A percentile compares a stretch with the other conserved stretches of the same genome.
Evolutionary conservation across 305 asterid genomes (phyloP).

Genomic region (Rubia occidens): DNA sequence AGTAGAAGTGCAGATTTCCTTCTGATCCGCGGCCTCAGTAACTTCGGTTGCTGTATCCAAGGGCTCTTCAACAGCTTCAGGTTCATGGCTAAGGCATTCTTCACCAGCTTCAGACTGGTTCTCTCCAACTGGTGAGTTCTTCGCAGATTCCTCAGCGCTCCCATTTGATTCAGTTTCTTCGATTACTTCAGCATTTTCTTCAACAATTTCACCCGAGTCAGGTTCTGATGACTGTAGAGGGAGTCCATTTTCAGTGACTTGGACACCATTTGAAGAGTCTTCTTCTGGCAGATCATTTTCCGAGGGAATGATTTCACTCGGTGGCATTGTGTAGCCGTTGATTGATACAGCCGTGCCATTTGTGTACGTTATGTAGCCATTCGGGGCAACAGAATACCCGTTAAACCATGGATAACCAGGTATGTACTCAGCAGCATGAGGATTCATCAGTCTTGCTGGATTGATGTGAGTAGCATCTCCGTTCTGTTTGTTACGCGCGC

Average conservation of each 20-base stretch:
- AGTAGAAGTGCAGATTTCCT: slow-evolving; percentile 18
- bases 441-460: slow-evolving; percentile 65
- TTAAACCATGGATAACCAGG: slow-evolving; percentile 77
- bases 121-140: slow-evolving; percentile 20
- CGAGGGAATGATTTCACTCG: background rate
- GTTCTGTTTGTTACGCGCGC: slow-evolving; percentile 64
- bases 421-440: slow-evolving; percentile 74
- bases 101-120: slow-evolving; percentile 25
- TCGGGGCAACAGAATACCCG: slow-evolving; percentile 58
- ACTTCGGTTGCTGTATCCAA: slow-evolving; percentile 21
- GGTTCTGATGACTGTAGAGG: slow-evolving; percentile 35
- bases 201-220: slow-evolving; percentile 30
- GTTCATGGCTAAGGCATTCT: slow-evolving; percentile 25
- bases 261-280: slow-evolving; percentile 25
- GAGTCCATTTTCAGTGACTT: slow-evolving; percentile 15
- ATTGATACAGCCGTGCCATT: slow-evolving; percentile 36
- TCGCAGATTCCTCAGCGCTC: slow-evolving; percentile 22
- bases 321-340: slow-evolving; percentile 39
- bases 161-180: slow-evolving; percentile 24
- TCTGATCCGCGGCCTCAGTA: slow-evolving; percentile 19
- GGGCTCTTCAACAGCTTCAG: slow-evolving; percentile 28
- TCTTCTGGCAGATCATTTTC: slow-evolving; percentile 23
- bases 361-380: slow-evolving; percentile 49
- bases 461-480: slow-evolving; percentile 48
- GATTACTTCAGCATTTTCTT: slow-evolving; percentile 30